phyloP scores from a whole-genome alignment of 1,139 yeast genomes.

The Suhomyces wounanorum region DNA sequence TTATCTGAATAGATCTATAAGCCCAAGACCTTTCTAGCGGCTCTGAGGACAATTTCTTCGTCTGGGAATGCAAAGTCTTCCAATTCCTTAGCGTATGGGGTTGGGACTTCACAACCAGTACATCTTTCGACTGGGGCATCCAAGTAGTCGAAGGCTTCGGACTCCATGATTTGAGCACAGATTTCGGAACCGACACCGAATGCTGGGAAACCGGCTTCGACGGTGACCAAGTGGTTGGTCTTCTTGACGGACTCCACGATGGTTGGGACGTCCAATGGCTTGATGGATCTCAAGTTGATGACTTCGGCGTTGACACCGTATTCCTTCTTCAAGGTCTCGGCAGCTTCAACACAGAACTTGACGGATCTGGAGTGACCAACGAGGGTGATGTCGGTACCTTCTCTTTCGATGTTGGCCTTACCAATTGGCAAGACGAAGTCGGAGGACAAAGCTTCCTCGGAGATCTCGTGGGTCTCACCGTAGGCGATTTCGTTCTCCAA shows the following conservation, averaged over 20 bases:
- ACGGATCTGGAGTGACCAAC: constrained; percentile 94
- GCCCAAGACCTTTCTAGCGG: constrained; percentile 86
- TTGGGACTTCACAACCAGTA: constrained; percentile 99
- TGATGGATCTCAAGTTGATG: constrained; percentile 91
- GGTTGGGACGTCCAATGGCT: constrained; percentile 91
- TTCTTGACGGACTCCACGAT: constrained; percentile 88
- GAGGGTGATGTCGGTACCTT: constrained; percentile 87
- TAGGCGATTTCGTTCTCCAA: constrained; percentile 94
- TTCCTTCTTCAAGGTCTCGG: constrained; percentile 79
- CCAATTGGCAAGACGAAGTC: constrained; percentile 94
- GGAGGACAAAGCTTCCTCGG: constrained; percentile 84
- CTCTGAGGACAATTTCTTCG: constrained; percentile 85
- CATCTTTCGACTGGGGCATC: constrained; percentile 99
- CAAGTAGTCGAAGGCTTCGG: constrained; percentile 96
- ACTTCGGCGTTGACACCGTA: constrained; percentile 92
- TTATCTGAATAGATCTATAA: constrained; percentile 33
- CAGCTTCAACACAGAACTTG: constrained; percentile 83
- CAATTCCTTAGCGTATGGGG: constrained; percentile 95
- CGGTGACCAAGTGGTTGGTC: constrained; percentile 94
- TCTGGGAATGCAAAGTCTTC: constrained; percentile 99
- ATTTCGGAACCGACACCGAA: constrained; percentile 99
- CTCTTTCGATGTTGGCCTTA: constrained; percentile 91
- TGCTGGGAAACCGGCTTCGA: constrained; percentile 97
- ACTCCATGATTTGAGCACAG: constrained; percentile 97
- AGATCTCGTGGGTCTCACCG: constrained; percentile 87